Conservation (phyloP, 148 eudicot genomes). For the Silene latifolia region DNA sequence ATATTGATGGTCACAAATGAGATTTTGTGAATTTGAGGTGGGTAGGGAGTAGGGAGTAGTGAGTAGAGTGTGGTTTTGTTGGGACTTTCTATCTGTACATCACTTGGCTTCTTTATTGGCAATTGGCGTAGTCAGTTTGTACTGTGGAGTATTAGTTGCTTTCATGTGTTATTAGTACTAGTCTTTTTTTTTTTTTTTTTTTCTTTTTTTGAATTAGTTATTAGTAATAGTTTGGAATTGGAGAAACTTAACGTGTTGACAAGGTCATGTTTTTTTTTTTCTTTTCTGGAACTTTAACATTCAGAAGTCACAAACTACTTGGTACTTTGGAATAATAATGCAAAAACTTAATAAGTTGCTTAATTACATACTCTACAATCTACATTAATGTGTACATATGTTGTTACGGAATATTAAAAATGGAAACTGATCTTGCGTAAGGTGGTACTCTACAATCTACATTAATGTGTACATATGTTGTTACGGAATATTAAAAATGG, state of each 20-base stretch:
- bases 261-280: not conserved
- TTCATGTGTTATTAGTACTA: slow-evolving; percentile 9
- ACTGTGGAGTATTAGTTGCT: not conserved
- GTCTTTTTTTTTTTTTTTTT: no score
- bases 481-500: no score
- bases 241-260: not conserved
- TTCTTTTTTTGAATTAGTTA: no score
- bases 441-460: no score
- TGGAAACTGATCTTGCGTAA: no score
- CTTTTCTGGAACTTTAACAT: not conserved
- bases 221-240: not conserved
- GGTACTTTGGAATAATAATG: not conserved
- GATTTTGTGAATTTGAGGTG: no score
- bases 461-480: no score
- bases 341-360: not conserved
- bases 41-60: no score
- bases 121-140: not conserved
- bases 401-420: no score
- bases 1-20: no score
- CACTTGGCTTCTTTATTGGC: not conserved
- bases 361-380: no score
- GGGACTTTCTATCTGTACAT: not conserved
- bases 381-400: no score
- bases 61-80: not conserved
- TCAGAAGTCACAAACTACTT: not conserved